Evolutionary conservation across 164 flowering plant genomes (phyloP).

Genomic region (Annona squamosa): DNA sequence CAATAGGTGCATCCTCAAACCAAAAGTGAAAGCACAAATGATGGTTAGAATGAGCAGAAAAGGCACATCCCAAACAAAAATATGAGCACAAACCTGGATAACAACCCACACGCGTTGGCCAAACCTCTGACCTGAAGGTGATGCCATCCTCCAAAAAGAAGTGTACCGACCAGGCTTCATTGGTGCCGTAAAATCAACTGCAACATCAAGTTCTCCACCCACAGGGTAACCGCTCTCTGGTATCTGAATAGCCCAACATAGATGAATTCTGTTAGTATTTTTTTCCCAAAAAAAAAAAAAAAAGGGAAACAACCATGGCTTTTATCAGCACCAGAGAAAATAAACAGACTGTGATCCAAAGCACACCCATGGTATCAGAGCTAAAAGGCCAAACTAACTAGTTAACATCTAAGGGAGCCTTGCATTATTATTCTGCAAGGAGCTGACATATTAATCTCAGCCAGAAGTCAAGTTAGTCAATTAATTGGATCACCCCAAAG

Average conservation of each 20-base stretch:
- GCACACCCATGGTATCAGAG: too few species aligned
- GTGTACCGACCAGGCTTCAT: constrained; percentile 61
- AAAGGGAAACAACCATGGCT: too few species aligned
- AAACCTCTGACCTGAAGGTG: constrained; percentile 57
- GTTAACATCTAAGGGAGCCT: too few species aligned
- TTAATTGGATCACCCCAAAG: too few species aligned
- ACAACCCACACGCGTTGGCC: constrained; percentile 94
- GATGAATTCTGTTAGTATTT: not conserved
- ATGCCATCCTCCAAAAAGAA: constrained; percentile 88
- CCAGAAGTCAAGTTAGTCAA: too few species aligned
- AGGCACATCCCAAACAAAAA: not conserved
- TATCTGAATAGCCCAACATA: constrained; percentile 30
- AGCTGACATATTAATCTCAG: too few species aligned
- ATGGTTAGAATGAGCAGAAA: not conserved
- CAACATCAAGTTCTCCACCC: constrained; percentile 51
- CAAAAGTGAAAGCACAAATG: not conserved
- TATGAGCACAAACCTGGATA: constrained; percentile 44
- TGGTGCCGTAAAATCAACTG: constrained; percentile 79
- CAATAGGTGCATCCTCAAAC: not conserved
- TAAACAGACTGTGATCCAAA: too few species aligned
- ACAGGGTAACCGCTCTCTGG: constrained; percentile 39
- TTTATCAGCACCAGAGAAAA: too few species aligned
- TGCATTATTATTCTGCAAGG: too few species aligned
- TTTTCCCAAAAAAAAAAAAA: too few species aligned
- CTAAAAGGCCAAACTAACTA: too few species aligned